phyloP scores from a whole-genome alignment of 805 yeast genomes.

The Myxozyma vanderwaltii region DNA sequence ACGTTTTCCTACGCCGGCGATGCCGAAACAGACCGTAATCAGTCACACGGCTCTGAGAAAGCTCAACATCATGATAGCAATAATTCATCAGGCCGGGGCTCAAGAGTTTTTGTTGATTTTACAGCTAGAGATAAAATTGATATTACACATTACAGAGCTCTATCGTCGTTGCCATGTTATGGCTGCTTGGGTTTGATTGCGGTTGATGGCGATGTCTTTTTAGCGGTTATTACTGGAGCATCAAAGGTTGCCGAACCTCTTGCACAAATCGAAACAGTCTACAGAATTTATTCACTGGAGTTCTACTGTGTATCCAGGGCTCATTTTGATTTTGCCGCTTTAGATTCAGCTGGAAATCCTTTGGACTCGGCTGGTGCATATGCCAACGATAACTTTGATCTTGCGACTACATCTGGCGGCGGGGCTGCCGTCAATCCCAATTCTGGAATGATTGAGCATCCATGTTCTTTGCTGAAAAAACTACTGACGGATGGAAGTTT shows the following conservation, averaged over 20 bases:
- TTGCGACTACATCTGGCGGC: slow-evolving; percentile 31
- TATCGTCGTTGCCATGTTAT: slow-evolving; percentile 48
- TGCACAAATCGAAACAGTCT: slow-evolving; percentile 68
- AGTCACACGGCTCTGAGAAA: slow-evolving; percentile 7
- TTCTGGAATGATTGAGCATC: slow-evolving; percentile 55
- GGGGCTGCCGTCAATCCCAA: slow-evolving; percentile 25
- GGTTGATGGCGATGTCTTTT: slow-evolving; percentile 64
- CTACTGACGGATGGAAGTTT: slow-evolving; percentile 84
- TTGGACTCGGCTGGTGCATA: slow-evolving; percentile 47
- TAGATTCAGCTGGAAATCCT: slow-evolving; percentile 71
- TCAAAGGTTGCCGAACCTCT: slow-evolving; percentile 80
- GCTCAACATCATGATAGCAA: neutral
- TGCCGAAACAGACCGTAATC: slow-evolving; percentile 13
- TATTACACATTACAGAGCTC: slow-evolving; percentile 44
- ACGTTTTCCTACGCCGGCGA: slow-evolving; percentile 47
- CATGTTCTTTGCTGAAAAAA: slow-evolving; percentile 78
- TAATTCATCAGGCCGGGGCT: neutral
- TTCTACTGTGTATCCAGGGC: slow-evolving; percentile 72
- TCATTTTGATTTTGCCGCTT: slow-evolving; percentile 77
- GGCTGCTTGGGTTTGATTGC: slow-evolving; percentile 78
- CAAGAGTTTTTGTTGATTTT: slow-evolving; percentile 50
- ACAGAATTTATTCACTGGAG: slow-evolving; percentile 81
- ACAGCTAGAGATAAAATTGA: slow-evolving; percentile 46
- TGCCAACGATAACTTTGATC: slow-evolving; percentile 29
- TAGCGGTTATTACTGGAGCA: slow-evolving; percentile 78